Base-by-base conservation (phyloP, 768 basidiomycete species). In the Gloeophyllum trabeum region DNA sequence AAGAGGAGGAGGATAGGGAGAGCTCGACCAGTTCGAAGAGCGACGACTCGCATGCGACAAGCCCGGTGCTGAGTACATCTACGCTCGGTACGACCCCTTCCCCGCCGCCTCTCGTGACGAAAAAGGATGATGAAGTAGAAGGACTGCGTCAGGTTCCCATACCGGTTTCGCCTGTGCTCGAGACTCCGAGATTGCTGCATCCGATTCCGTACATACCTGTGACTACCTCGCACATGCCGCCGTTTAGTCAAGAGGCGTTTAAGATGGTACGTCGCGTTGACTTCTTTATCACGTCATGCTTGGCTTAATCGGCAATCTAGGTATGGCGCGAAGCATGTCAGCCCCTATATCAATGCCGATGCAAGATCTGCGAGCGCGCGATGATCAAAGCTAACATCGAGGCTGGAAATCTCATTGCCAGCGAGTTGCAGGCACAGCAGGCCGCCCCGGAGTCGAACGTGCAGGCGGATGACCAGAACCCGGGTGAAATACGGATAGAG, bases 81-180 rank as follows among this genome's bases (percentile, higher is more conserved):
- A 87, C 83, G 5, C 53, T 86, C 23, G 78, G 79, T 47, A 87
- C 83, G n/a, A 85, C 83, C 5, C 83, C 83, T 0, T 81, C 79
- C 2, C 83, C 83, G 0, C 78, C 81, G 0, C 82, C 82, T 5
- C 61, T 54, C 16, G 53, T 56, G 32, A 58, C 59, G 42, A 63
- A 62, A 45, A 67, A 63, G 42, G 59, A 61, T 3, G 59, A 60
- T 6, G 61, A 58, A 3, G 48, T 45, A 5, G 44, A 43, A 30
- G 46, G 54, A 19, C 25, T 51, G 24, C 49, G 57, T 50, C 4
- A 50, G 53, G 42, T 63, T 40, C 59, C 61, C 3, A 60, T 66
- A 0, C 60, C 75, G 4, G 65, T 77, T 2, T 67, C 73, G n/a
- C 79, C 80, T 0, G 70, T 81, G 4, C 64, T 76, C n/a, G 65